Evolutionary conservation across 805 yeast species (phyloP), one percentile per base, ranked within the genome.

Genomic region (Yarrowia alimentaria): DNA sequence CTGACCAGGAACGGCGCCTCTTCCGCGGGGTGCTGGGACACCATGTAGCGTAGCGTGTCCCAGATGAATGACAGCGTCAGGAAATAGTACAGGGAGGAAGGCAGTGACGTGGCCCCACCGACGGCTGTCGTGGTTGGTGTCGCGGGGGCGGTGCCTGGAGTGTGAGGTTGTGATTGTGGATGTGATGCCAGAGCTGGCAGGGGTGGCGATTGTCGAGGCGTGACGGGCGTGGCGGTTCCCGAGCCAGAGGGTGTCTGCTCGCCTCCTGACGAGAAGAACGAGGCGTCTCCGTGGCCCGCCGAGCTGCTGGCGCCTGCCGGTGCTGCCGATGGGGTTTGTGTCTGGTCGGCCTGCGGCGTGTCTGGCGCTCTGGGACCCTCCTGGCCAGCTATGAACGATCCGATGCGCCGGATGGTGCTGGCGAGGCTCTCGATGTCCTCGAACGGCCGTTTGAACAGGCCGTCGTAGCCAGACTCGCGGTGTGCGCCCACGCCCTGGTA

Each of bases 361-460:
- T 22, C 25, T 22, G 10, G 10, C 7, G 25, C 10, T 22, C 25
- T 12, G 1, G 25, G n/a, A n/a, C n/a, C n/a, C n/a, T n/a, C n/a
- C n/a, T n/a, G n/a, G 11, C 50, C 50, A 5, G 21, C 50, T 20
- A 43, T 30, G 6, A 43, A 43, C 30, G 30, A 21, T 8, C 37
- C 35, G 11, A 43, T 43, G 12, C 30, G 21, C n/a, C 50, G 20
- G 20, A 43, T 43, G 13, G 50, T 43, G 35, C 50, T 31, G 8
- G 50, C 50, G 22, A 43, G 24, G 10, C 37, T 30, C 37, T 43
- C 50, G 21, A 43, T 30, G 28, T 43, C 50, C 30, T 43, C 50
- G 17, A 30, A 22, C 22, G 35, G 37, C 10, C 37, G 37, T 22
- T 30, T 37, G 8, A 43, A 43, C 8, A 43, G 21, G 4, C 50